These are phyloP conservation scores for Cytidiella melzeri DNA, from an alignment of 768 basidiomycete species.

Conservation along the genomic window DNA sequence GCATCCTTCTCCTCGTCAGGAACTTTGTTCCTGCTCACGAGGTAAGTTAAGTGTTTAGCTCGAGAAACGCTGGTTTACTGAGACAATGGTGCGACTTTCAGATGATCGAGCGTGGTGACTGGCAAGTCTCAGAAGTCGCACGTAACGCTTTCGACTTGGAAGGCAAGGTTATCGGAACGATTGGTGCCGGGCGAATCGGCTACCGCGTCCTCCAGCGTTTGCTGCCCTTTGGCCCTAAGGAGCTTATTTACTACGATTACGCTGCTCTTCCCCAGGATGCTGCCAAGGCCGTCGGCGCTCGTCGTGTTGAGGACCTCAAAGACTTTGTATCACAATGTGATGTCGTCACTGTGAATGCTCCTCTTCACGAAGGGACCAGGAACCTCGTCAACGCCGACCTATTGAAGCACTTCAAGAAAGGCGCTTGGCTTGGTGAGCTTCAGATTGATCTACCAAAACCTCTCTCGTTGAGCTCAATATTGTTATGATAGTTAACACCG, in stretches of 20 bases:
- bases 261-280: constrained; percentile 66
- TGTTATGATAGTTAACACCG: constrained; percentile 62
- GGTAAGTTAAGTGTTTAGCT: constrained; percentile 29
- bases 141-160: constrained; percentile 86
- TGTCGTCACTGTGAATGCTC: constrained; percentile 83
- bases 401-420: constrained; percentile 85
- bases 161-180: constrained; percentile 87
- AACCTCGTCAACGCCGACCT: constrained; percentile 80
- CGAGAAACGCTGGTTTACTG: background rate
- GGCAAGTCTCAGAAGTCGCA: constrained; percentile 81
- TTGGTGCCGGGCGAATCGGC: constrained; percentile 77
- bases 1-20: constrained; percentile 83
- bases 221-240: constrained; percentile 81
- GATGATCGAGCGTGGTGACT: constrained; percentile 82
- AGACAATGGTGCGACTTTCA: constrained; percentile 16
- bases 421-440: constrained; percentile 58
- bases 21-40: constrained; percentile 89
- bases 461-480: background rate
- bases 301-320: constrained; percentile 76
- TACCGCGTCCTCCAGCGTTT: constrained; percentile 82
- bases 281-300: constrained; percentile 57
- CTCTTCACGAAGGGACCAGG: constrained; percentile 78
- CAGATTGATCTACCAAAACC: background rate
- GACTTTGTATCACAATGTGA: constrained; percentile 56
- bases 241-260: constrained; percentile 89